Conservation (phyloP, 371 early-diverging fungal species). For the Actinomortierella wolfii region DNA sequence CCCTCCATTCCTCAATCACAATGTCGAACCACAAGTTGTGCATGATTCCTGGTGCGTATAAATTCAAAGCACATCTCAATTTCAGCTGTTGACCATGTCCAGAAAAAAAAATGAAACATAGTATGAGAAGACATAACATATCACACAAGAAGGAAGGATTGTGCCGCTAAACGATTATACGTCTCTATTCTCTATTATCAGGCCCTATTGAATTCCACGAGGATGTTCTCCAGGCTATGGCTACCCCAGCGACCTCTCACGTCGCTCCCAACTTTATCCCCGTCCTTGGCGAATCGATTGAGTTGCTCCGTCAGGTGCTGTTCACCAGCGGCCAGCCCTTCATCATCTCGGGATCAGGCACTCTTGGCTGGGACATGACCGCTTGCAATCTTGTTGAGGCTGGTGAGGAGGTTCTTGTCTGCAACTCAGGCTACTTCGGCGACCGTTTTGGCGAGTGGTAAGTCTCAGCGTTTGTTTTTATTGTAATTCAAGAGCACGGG, state of each 20-base stretch:
- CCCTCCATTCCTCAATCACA: slow-evolving; percentile 13
- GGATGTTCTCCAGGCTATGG: slow-evolving; percentile 86
- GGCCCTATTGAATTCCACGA: slow-evolving; percentile 95
- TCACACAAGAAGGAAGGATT: background rate
- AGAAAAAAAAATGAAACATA: too few species aligned
- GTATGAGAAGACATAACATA: background rate
- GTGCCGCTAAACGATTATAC: background rate
- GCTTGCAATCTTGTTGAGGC: slow-evolving; percentile 90
- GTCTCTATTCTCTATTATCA: slow-evolving; percentile 9
- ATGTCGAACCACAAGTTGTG: slow-evolving; percentile 73
- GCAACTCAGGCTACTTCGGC: slow-evolving; percentile 95
- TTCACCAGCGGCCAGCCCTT: slow-evolving; percentile 91
- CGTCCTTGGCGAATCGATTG: slow-evolving; percentile 84
- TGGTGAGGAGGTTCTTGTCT: slow-evolving; percentile 87
- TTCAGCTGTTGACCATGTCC: background rate
- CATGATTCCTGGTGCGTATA: slow-evolving; percentile 85
- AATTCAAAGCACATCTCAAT: background rate
- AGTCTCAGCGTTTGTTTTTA: slow-evolving; percentile 6
- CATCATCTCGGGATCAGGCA: slow-evolving; percentile 93
- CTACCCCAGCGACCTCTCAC: slow-evolving; percentile 92
- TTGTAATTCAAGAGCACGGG: background rate
- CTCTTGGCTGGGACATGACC: slow-evolving; percentile 94
- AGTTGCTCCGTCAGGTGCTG: slow-evolving; percentile 82
- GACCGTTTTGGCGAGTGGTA: slow-evolving; percentile 94
- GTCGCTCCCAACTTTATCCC: slow-evolving; percentile 91